Evolutionary conservation across 768 basidiomycete genomes (phyloP), one percentile per base, ranked within the genome.

Genomic region (Tylopilus vinaceipallidus): DNA sequence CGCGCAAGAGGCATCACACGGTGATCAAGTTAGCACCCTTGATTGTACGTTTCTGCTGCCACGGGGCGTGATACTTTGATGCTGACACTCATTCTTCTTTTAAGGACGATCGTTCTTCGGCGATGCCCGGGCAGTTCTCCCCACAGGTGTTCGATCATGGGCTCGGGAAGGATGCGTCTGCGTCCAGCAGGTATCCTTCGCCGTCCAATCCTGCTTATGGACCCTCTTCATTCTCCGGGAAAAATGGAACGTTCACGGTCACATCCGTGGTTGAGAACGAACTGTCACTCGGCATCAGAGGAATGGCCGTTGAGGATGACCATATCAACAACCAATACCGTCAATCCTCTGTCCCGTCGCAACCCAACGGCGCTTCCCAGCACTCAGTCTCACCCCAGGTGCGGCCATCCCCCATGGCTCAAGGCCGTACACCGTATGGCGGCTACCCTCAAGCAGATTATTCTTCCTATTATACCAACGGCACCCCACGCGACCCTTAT

Each of bases 271-370:
- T 73, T 16, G 81, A 80, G 41, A 76, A 74, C 47, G 83, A 84
- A 27, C 70, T 86, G 29, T 70, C 81, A 13, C 64, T 79, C 27
- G 75, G 80, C 4, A 66, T 87, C 41, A 78, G 84, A 51, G 83
- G 83, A 13, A 81, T 82, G 78, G 73, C 66, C 7, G 79, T 81
- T 17, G 81, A 79, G 57, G 81, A 82, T 36, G 81, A 82, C 47
- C 71, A 71, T 44, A 60, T 64, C 46, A 60, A 64, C 35, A 56
- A 58, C 33, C 71, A 72, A 52, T 73, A 73, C 50, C 76, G 75
- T 48, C 72, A 72, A 43, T 68, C 63, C 30, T 60, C 65, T 23
- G 47, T 59, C 40, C 56, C 50, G 51, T 65, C 56, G 32, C 71
- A 63, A 42, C 55, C 51, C 7, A 64, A 65, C 52, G 56, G 64